These are phyloP conservation scores for Plasmodium chabaudi DNA, from an alignment of 169 alveolate genomes.

Conservation along the genomic window DNA sequence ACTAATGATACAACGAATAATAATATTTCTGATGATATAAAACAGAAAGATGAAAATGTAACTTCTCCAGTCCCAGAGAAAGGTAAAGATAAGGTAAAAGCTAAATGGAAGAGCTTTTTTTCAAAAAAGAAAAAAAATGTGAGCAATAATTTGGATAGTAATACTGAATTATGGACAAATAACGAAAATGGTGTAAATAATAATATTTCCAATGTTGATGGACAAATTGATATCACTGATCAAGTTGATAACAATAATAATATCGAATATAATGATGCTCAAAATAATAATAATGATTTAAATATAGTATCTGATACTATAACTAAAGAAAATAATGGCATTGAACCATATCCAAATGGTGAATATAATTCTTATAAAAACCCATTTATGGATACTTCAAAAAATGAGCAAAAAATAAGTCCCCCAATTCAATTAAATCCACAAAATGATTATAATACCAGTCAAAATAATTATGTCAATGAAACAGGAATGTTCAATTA, in stretches of 20 bases:
- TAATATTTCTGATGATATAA: not conserved
- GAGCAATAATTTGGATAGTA: slow-evolving; percentile 61
- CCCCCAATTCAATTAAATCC: not conserved
- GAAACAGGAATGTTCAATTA: not conserved
- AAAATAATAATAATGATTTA: not conserved
- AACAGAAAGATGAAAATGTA: slow-evolving; percentile 5
- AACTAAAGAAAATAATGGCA: slow-evolving; percentile 30
- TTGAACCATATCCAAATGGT: slow-evolving; percentile 11
- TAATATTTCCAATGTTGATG: not conserved
- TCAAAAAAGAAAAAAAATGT: slow-evolving; percentile 62
- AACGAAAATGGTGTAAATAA: slow-evolving; percentile 14
- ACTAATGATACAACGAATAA: not conserved
- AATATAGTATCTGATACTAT: slow-evolving; percentile 15
- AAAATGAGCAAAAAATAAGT: not conserved
- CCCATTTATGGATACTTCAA: not conserved
- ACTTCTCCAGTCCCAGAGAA: not conserved
- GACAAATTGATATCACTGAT: not conserved
- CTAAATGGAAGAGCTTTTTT: slow-evolving; percentile 32
- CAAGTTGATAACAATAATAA: slow-evolving; percentile 4
- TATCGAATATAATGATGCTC: not conserved
- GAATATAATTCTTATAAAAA: not conserved
- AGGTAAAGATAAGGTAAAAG: slow-evolving; percentile 23
- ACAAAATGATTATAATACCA: not conserved
- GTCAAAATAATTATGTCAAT: not conserved
- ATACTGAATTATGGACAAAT: slow-evolving; percentile 68